These are phyloP conservation scores for Tulasnella sp. DNA, from an alignment of 768 basidiomycete genomes.

Conservation along the genomic window DNA sequence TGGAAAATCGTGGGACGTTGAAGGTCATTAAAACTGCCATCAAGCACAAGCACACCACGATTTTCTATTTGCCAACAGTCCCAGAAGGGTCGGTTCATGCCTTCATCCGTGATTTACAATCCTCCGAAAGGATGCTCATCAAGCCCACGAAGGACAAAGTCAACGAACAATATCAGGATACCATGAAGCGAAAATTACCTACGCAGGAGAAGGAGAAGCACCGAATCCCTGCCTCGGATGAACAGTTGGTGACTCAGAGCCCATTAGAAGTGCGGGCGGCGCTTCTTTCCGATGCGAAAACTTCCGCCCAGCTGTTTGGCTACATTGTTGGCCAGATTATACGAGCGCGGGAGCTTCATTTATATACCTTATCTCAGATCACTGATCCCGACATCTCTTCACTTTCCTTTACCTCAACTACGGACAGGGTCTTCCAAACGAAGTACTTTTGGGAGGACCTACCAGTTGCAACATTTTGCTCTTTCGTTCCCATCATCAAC, in stretches of 20 bases:
- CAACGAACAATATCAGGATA: background rate
- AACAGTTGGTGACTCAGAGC: background rate
- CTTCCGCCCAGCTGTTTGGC: slow-evolving; percentile 64
- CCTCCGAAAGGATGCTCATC: too few relatives aligned
- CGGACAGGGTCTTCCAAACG: slow-evolving; percentile 47
- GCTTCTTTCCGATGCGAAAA: slow-evolving; percentile 58
- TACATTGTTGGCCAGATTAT: slow-evolving; percentile 57
- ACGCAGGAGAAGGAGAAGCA: background rate
- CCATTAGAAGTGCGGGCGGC: slow-evolving; percentile 32
- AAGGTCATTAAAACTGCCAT: slow-evolving; percentile 61
- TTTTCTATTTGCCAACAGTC: slow-evolving; percentile 56
- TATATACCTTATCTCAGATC: slow-evolving; percentile 41
- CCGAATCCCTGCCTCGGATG: background rate
- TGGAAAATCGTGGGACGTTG: slow-evolving; percentile 58
- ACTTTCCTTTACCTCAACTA: slow-evolving; percentile 43
- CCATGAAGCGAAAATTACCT: background rate
- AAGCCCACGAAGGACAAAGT: background rate
- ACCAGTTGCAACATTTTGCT: slow-evolving; percentile 53
- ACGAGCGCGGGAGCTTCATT: slow-evolving; percentile 55
- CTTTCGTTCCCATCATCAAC: slow-evolving; percentile 46
- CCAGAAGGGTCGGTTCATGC: slow-evolving; percentile 30
- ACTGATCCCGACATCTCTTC: slow-evolving; percentile 35
- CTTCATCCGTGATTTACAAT: background rate
- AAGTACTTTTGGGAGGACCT: slow-evolving; percentile 54
- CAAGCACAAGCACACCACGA: slow-evolving; percentile 43